phyloP scores from a whole-genome alignment of 2,329 filamentous ascomycete genomes.

The Coniochaeta sp. region DNA sequence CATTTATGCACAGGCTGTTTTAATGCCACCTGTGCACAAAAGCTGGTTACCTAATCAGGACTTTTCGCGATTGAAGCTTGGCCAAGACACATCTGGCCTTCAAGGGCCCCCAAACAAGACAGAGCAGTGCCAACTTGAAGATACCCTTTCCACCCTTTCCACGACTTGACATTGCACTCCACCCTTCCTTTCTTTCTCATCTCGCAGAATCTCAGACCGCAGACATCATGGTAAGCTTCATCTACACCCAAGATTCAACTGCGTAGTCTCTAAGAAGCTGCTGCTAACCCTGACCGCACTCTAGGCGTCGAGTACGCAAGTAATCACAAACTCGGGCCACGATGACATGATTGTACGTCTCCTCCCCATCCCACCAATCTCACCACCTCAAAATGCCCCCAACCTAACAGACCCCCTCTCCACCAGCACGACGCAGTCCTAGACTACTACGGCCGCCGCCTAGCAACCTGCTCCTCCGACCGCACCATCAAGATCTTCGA shows the following conservation, averaged over 20 bases:
- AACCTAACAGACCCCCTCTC: constrained; percentile 7
- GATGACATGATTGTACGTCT: constrained; percentile 98
- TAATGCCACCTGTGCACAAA: too few species aligned
- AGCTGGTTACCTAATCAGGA: too few species aligned
- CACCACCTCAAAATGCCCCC: constrained; percentile 5
- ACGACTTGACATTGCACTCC: too few species aligned
- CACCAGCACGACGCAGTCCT: constrained; percentile 88
- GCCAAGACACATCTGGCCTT: too few species aligned
- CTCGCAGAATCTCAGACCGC: too few species aligned
- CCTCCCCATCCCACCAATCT: not conserved
- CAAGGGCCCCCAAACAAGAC: too few species aligned
- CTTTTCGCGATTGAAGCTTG: not conserved
- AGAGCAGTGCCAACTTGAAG: too few species aligned
- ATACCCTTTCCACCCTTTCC: too few species aligned
- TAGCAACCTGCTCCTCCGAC: constrained; percentile 96
- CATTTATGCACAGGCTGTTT: too few species aligned
- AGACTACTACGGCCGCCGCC: constrained; percentile 93
- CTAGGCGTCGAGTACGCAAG: constrained; percentile 47
- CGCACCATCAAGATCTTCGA: constrained; percentile 99
- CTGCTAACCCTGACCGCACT: not conserved
- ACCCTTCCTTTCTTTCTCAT: too few species aligned
- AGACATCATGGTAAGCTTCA: not conserved
- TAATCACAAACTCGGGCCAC: constrained; percentile 80
- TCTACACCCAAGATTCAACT: not conserved
- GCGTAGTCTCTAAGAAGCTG: too few species aligned